Evolutionary conservation across 1,284 basidiomycete genomes (phyloP).

Genomic region (Apiotrichum brassicae): DNA sequence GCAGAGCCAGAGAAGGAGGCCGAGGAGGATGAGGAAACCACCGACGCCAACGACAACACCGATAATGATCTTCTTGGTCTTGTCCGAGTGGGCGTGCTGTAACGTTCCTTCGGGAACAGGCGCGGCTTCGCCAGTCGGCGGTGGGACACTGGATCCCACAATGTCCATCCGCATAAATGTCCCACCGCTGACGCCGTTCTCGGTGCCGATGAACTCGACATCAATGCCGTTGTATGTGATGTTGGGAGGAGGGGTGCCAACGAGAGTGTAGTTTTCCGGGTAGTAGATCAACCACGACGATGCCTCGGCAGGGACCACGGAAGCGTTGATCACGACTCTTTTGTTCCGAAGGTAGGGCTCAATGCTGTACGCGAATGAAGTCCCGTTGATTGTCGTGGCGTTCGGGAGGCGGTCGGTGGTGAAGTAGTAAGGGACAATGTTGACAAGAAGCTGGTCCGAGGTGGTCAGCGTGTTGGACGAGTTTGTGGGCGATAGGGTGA

Average conservation of each 20-base stretch:
- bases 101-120: constrained; percentile 18
- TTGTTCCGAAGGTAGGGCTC: constrained; percentile 31
- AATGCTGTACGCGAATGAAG: constrained; percentile 32
- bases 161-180: constrained; percentile 28
- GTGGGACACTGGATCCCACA: constrained; percentile 23
- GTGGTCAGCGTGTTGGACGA: constrained; percentile 31
- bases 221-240: constrained; percentile 32
- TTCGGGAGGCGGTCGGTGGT: constrained; percentile 44
- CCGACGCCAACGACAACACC: constrained; percentile 39
- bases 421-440: constrained; percentile 48
- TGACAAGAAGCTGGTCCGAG: constrained; percentile 39
- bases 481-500: constrained; percentile 37
- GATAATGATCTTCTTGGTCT: constrained; percentile 41
- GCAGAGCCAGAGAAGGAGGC: constrained; percentile 38
- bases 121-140: constrained; percentile 15
- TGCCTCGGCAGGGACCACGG: constrained; percentile 37
- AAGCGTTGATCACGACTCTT: constrained; percentile 27
- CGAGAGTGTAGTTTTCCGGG: constrained; percentile 36
- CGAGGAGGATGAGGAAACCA: constrained; percentile 23
- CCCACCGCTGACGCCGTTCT: constrained; percentile 21
- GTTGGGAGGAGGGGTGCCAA: constrained; percentile 34
- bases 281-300: constrained; percentile 46
- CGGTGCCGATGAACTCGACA: constrained; percentile 32
- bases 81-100: constrained; percentile 33
- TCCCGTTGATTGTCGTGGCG: constrained; percentile 35